Conservation (phyloP, 176 grass and related monocot species). For the Phragmites australis region DNA sequence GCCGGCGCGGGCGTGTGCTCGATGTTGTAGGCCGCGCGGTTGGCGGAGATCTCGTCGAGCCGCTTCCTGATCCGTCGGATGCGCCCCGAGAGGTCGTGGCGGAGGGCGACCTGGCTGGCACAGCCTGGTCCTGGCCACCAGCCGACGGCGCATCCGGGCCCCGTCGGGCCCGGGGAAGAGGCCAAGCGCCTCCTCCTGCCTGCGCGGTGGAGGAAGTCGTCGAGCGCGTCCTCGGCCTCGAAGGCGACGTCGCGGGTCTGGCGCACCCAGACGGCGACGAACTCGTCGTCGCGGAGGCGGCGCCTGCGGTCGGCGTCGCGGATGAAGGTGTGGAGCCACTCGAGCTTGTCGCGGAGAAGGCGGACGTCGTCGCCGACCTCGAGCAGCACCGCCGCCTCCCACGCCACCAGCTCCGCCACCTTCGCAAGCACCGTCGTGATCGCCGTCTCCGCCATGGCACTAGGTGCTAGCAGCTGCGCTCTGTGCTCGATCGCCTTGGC, state of each 20-base stretch:
- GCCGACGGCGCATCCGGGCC: neutral
- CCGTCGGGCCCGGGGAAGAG: neutral
- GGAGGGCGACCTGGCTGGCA: conserved; percentile 33
- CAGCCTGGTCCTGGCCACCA: conserved; percentile 32
- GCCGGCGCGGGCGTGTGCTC: conserved; percentile 39
- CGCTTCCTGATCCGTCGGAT: conserved; percentile 48
- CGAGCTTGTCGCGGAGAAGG: conserved; percentile 63
- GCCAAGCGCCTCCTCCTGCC: neutral
- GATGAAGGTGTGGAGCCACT: conserved; percentile 73
- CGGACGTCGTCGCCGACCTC: conserved; percentile 53
- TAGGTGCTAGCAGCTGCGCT: neutral
- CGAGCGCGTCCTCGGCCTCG: conserved; percentile 64
- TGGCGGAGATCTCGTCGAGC: conserved; percentile 50
- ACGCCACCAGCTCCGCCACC: conserved; percentile 56
- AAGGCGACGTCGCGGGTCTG: conserved; percentile 71
- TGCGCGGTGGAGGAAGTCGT: conserved; percentile 63
- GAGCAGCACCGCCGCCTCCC: conserved; percentile 48
- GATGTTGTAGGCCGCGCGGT: conserved; percentile 37
- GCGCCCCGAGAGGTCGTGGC: conserved; percentile 39
- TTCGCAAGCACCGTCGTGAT: conserved; percentile 56
- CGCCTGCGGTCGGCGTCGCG: conserved; percentile 57
- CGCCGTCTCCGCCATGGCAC: conserved; percentile 49
- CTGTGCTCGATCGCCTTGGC: neutral
- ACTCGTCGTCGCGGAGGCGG: conserved; percentile 51
- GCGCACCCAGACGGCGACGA: conserved; percentile 59